Evolutionary conservation across 192 early-diverging fungal genomes (phyloP), one percentile per base, ranked within the genome.

Genomic region (Gigaspora rosea): DNA sequence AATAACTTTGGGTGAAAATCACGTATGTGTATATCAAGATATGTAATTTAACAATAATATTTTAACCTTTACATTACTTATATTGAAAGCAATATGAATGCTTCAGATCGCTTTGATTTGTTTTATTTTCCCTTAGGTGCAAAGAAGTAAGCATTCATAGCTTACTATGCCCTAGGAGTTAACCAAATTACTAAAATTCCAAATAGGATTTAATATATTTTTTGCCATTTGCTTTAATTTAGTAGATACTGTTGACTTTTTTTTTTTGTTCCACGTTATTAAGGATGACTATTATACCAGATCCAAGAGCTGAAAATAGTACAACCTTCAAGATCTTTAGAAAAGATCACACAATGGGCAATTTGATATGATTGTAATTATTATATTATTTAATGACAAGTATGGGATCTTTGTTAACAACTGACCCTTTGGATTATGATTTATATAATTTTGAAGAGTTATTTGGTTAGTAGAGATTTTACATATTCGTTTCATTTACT

Each of bases 271-370:
- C 16, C 8, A 46, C 7, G 47, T 47, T 32, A 35, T 16, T 36
- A 32, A 95, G 91, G 80, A 91, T 97, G 71, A 87, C 87, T 13
- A 93, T 96, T 80, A 83, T 86, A 20, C 91, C 89, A 74, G 97
- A 98, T 80, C 89, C 94, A 49, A 95, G 94, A 82, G 92, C 98
- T 82, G 92, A 94, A 20, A 98, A 99, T 79, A 95, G 95, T 57
- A 91, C 95, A 4, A 95, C 92, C 15, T 95, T 98, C 82, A 90
- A 88, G 59, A 90, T 99, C 57, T 88, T 95, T 57, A 92, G 92
- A 80, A 97, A 99, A 81, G 98, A 99, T 85, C 98, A 99, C 80
- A 99, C 97, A 20, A 83, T 99, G 3, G 98, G 92, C 27, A 98
- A 98, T 80, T 88, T 97, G 76, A 87, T 99, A n/a, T 81, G 96